These are phyloP conservation scores for Dioscorea cayenensis DNA, from an alignment of 116 monocot genomes.

Conservation along the genomic window DNA sequence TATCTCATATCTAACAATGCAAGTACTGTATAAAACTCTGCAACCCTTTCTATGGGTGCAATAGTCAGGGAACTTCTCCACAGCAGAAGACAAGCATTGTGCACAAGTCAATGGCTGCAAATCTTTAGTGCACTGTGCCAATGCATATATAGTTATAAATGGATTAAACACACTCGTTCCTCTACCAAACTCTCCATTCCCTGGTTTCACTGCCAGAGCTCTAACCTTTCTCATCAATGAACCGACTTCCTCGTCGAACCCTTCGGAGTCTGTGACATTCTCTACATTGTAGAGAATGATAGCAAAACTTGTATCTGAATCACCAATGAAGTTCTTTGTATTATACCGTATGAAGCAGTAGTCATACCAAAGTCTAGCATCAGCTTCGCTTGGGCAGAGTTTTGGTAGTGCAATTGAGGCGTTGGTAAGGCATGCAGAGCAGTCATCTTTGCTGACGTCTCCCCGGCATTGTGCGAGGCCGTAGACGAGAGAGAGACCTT, in stretches of 20 bases:
- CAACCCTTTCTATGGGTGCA: slow-evolving; percentile 33
- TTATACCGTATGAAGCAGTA: slow-evolving; percentile 52
- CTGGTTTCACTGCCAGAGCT: slow-evolving; percentile 15
- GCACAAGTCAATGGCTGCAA: slow-evolving; percentile 24
- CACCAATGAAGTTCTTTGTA: slow-evolving; percentile 25
- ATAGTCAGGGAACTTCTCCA: slow-evolving; percentile 21
- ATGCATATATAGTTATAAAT: slow-evolving; percentile 31
- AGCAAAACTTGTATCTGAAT: slow-evolving; percentile 20
- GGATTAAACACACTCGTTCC: slow-evolving; percentile 19
- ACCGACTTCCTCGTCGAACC: slow-evolving; percentile 22
- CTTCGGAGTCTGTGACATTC: slow-evolving; percentile 23
- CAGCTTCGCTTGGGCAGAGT: slow-evolving; percentile 18
- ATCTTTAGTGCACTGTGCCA: slow-evolving; percentile 45
- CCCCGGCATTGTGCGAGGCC: slow-evolving; percentile 47
- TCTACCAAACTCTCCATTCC: slow-evolving; percentile 17
- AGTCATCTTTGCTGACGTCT: slow-evolving; percentile 22
- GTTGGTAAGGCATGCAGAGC: slow-evolving; percentile 25
- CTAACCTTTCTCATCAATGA: slow-evolving; percentile 17
- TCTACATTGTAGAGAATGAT: slow-evolving; percentile 20
- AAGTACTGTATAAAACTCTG: slow-evolving; percentile 22
- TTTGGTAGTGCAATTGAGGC: slow-evolving; percentile 22
- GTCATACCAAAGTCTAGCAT: slow-evolving; percentile 42
- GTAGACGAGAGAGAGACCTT: slow-evolving; percentile 15
- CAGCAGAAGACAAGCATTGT: slow-evolving; percentile 35
- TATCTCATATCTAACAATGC: slow-evolving; percentile 23